These are phyloP conservation scores for Colletotrichum sp. DNA, from an alignment of 2,329 filamentous ascomycete species.

Conservation along the genomic window DNA sequence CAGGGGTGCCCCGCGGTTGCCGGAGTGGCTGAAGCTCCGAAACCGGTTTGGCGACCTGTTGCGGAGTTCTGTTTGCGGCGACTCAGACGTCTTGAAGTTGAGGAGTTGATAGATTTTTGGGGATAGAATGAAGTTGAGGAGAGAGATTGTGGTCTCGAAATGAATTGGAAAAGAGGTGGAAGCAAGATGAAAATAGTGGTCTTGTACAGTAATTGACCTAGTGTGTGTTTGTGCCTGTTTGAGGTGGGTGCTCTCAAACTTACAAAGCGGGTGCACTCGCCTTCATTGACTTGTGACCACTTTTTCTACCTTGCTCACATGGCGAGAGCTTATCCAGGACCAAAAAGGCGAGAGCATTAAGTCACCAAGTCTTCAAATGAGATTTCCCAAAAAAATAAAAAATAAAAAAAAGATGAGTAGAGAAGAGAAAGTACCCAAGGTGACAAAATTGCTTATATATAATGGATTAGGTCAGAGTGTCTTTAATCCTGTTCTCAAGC, in stretches of 20 bases:
- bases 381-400: too few species aligned
- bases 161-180: neutral
- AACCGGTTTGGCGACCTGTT: constrained; percentile 7
- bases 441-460: fast-evolving
- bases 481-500: neutral
- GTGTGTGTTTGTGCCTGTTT: too few species aligned
- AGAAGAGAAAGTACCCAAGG: too few species aligned
- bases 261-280: neutral
- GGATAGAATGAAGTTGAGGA: neutral
- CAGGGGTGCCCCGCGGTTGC: neutral
- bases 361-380: too few species aligned
- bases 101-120: neutral
- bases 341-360: neutral
- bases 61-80: neutral
- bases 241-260: neutral
- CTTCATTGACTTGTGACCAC: neutral
- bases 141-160: neutral
- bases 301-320: neutral
- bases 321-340: neutral
- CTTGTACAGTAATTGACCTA: neutral
- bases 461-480: neutral
- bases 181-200: neutral
- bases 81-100: neutral
- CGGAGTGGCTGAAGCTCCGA: neutral
- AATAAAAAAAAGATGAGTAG: too few species aligned